Percentiles rank a stretch among this genome's conserved stretches.
Evolutionary conservation across 306 rosid species (phyloP).

Genomic region (Cucumis cinereus): DNA sequence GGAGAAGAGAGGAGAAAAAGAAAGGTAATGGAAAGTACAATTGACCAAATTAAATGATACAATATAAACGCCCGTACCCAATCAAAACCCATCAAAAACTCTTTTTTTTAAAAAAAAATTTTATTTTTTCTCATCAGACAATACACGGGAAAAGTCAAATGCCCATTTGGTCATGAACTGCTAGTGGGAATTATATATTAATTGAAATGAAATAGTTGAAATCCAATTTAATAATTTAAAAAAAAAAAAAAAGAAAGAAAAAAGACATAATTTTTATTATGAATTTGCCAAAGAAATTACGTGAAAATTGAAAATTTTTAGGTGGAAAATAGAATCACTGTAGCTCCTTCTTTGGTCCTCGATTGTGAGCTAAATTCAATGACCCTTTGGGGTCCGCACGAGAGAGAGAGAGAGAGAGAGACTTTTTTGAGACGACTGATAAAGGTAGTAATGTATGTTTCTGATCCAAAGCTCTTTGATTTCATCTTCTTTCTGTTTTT

Average conservation of each 20-base stretch:
- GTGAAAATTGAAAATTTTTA: neutral
- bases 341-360: neutral
- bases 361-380: slow-evolving; percentile 10
- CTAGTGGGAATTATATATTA: neutral
- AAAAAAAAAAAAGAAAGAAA: too few relatives aligned
- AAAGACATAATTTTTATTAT: neutral
- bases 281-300: neutral
- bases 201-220: neutral
- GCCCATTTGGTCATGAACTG: slow-evolving; percentile 2
- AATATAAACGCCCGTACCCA: neutral
- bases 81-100: neutral
- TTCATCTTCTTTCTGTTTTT: neutral
- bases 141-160: slow-evolving; percentile 2
- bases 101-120: too few relatives aligned
- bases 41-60: neutral
- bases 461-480: slow-evolving; percentile 2
- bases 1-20: neutral
- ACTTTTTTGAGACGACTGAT: slow-evolving; percentile 1
- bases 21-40: neutral
- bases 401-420: slow-evolving; percentile 5
- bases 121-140: neutral
- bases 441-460: neutral
- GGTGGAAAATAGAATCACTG: neutral
- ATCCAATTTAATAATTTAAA: neutral
- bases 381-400: slow-evolving; percentile 12